These are phyloP conservation scores for Salix dunnii DNA, from an alignment of 345 rosid genomes.

Conservation along the genomic window DNA sequence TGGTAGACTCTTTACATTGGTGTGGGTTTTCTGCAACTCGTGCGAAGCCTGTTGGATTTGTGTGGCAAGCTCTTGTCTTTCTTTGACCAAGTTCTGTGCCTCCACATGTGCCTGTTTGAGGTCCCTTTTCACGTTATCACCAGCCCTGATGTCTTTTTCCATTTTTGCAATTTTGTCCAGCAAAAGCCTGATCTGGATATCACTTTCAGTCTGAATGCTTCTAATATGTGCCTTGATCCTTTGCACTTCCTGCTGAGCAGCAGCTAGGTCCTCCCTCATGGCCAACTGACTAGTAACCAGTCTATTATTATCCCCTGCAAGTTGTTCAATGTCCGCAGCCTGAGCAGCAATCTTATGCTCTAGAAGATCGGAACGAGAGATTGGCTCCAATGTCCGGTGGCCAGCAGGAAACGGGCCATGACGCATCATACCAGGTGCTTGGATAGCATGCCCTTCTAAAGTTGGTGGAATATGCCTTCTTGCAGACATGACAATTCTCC, in stretches of 20 bases:
- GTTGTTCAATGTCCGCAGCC: conserved; percentile 68
- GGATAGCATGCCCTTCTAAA: conserved; percentile 27
- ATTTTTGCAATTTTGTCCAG: conserved; percentile 59
- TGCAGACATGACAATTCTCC: conserved; percentile 32
- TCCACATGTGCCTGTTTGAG: conserved; percentile 65
- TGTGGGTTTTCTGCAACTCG: conserved; percentile 45
- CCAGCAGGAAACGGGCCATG: conserved; percentile 35
- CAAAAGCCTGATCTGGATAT: conserved; percentile 64
- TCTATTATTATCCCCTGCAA: conserved; percentile 57
- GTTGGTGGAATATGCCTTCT: conserved; percentile 31
- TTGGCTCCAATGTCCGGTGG: conserved; percentile 22
- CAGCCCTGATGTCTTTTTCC: conserved; percentile 51
- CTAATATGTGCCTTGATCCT: conserved; percentile 59
- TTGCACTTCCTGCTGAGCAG: conserved; percentile 55
- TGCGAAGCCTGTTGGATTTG: conserved; percentile 54
- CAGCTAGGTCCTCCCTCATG: conserved; percentile 54
- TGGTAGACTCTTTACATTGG: conserved; percentile 50
- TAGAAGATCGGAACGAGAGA: conserved; percentile 42
- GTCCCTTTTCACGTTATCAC: conserved; percentile 64
- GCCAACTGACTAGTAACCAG: conserved; percentile 52
- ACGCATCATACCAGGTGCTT: conserved; percentile 40
- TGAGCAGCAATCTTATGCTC: conserved; percentile 70
- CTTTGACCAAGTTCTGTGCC: conserved; percentile 59
- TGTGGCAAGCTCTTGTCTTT: conserved; percentile 51
- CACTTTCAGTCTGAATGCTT: conserved; percentile 68